phyloP scores from a whole-genome alignment of 768 basidiomycete species.

The Leccinum fibrillosum region DNA sequence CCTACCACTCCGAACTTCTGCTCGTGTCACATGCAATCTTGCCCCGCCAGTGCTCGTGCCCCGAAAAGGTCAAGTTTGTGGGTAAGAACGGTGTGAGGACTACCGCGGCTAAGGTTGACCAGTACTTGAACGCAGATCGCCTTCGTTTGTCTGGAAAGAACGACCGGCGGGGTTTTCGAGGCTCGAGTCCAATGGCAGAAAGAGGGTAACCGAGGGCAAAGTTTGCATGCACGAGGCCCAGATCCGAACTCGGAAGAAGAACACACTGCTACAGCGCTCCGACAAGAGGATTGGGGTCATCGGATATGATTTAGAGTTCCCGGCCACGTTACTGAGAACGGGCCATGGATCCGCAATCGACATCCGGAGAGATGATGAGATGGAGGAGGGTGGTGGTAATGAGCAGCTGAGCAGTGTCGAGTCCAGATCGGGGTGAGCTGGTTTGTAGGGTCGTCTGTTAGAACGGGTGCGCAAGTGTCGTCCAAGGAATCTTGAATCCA shows the following conservation, averaged over 20 bases:
- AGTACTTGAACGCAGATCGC: background rate
- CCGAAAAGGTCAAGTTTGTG: background rate
- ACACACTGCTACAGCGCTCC: slow-evolving; percentile 1
- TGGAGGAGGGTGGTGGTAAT: background rate
- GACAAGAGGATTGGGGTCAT: slow-evolving; percentile 1
- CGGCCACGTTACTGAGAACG: slow-evolving; percentile 2
- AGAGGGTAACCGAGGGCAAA: background rate
- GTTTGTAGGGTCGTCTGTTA: slow-evolving; percentile 10
- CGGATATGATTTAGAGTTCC: slow-evolving; percentile 4
- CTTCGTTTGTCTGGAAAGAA: background rate
- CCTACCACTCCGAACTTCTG: slow-evolving; percentile 5
- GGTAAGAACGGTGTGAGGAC: background rate
- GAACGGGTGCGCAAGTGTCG: slow-evolving; percentile 8
- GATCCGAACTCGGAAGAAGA: slow-evolving; percentile 9
- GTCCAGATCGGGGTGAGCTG: slow-evolving; percentile 9
- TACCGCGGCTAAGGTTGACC: background rate
- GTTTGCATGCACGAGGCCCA: slow-evolving; percentile 11
- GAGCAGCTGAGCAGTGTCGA: slow-evolving; percentile 3
- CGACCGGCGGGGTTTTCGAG: background rate
- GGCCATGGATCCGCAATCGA: slow-evolving; percentile 1
- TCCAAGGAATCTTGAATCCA: slow-evolving; percentile 13
- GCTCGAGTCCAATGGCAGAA: background rate
- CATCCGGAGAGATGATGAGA: slow-evolving; percentile 7
- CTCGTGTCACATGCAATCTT: slow-evolving; percentile 6
- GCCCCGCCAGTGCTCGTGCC: background rate